Conservation (phyloP, 108 stramenopile species). For the Mayamaea pseudoterrestris region DNA sequence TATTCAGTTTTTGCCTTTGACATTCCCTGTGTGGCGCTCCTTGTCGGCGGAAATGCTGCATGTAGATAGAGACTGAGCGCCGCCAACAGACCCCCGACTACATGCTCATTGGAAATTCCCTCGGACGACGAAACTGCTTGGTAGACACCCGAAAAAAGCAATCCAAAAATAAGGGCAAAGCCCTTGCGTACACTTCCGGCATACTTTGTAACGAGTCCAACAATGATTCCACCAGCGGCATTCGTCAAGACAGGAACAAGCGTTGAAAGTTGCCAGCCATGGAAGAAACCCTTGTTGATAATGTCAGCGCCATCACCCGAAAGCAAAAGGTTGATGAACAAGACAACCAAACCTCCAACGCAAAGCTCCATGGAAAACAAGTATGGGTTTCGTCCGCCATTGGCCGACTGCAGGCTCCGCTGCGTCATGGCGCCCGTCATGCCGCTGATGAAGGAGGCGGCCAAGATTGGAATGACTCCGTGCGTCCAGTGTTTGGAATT, state of each 20-base stretch:
- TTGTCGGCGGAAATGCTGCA: constrained; percentile 52
- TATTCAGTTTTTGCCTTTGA: too few species aligned
- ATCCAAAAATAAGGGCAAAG: constrained; percentile 84
- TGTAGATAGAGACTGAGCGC: constrained; percentile 74
- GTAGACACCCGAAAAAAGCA: constrained; percentile 56
- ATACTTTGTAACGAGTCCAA: constrained; percentile 89
- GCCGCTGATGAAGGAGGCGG: constrained; percentile 81
- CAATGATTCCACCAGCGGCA: constrained; percentile 82
- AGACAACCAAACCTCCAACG: constrained; percentile 32
- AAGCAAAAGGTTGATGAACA: constrained; percentile 33
- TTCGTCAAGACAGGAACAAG: constrained; percentile 80
- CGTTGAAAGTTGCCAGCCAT: constrained; percentile 63
- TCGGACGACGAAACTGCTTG: constrained; percentile 27
- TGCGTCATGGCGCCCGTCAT: constrained; percentile 86
- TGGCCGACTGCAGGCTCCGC: constrained; percentile 59
- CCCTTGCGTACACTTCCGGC: constrained; percentile 86
- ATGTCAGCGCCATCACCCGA: constrained; percentile 56
- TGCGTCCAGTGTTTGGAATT: constrained; percentile 43
- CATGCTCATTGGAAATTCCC: constrained; percentile 41
- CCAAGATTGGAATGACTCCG: constrained; percentile 68
- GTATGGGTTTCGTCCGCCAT: constrained; percentile 62
- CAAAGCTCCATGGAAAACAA: constrained; percentile 86
- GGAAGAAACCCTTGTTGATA: constrained; percentile 48
- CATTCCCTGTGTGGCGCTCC: too few species aligned
- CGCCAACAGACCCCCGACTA: constrained; percentile 57